These are phyloP conservation scores for Chrysosporium keratinophilum DNA, from an alignment of 2,329 filamentous ascomycete genomes.

Conservation along the genomic window DNA sequence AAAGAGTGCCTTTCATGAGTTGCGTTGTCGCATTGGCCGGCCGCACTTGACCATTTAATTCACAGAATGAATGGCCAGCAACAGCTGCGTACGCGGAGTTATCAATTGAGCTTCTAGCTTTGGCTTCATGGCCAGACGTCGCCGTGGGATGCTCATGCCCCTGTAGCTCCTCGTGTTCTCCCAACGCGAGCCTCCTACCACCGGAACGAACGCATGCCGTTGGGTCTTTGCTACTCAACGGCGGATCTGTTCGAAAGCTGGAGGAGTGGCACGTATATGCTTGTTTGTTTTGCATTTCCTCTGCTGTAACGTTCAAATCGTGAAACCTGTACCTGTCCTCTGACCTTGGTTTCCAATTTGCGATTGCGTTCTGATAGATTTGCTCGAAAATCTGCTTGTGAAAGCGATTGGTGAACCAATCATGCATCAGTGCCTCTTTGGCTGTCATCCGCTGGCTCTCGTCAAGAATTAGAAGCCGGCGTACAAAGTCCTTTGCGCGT, in stretches of 20 bases:
- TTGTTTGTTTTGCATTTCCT: background rate
- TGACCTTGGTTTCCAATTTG: conserved; percentile 41
- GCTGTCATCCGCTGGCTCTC: conserved; percentile 44
- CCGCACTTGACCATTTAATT: background rate
- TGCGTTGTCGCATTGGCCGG: background rate
- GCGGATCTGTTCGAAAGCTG: too few species aligned
- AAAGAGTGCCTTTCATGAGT: background rate
- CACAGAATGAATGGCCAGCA: background rate
- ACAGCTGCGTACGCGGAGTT: background rate
- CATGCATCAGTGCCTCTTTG: conserved; percentile 43
- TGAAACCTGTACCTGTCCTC: too few species aligned
- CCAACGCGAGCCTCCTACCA: background rate
- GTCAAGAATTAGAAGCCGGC: conserved; percentile 41
- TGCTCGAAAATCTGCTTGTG: conserved; percentile 41
- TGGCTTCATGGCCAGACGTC: background rate
- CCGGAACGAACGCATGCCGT: background rate
- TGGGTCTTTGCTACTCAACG: background rate
- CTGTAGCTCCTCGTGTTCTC: background rate
- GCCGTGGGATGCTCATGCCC: background rate
- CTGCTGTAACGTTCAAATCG: background rate
- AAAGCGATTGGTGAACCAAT: conserved; percentile 47
- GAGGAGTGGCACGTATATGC: background rate
- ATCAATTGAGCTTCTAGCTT: background rate
- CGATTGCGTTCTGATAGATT: conserved; percentile 41
- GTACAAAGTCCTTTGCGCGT: conserved; percentile 45